phyloP scores from a whole-genome alignment of 192 early-diverging fungal species.

The Umbelopsis sp. region DNA sequence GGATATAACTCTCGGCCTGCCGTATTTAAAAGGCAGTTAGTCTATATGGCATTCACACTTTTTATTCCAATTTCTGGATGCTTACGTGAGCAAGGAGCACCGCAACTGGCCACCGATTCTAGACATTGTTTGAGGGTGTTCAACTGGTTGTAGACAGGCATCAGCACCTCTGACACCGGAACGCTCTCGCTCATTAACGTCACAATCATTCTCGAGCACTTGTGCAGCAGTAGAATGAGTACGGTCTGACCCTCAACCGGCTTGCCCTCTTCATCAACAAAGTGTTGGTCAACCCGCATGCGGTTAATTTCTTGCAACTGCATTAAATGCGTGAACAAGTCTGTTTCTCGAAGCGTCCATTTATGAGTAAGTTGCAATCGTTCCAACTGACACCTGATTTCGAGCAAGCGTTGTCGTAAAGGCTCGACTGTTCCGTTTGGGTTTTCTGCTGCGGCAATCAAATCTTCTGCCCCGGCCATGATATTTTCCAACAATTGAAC shows the following conservation, averaged over 20 bases:
- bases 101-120: conserved; percentile 65
- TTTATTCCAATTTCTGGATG: neutral
- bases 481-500: conserved; percentile 77
- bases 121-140: conserved; percentile 70
- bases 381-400: conserved; percentile 78
- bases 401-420: conserved; percentile 60
- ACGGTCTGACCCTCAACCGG: conserved; percentile 72
- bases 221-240: conserved; percentile 66
- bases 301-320: conserved; percentile 76
- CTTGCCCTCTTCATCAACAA: conserved; percentile 61
- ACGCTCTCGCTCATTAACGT: conserved; percentile 70
- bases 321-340: conserved; percentile 71
- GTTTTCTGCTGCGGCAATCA: conserved; percentile 68
- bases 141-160: conserved; percentile 75
- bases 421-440: conserved; percentile 61
- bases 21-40: neutral
- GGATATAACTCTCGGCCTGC: conserved; percentile 75
- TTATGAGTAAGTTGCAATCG: conserved; percentile 72
- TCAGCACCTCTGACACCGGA: conserved; percentile 69
- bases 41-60: neutral
- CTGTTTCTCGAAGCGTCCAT: conserved; percentile 81
- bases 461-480: conserved; percentile 81
- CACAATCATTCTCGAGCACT: conserved; percentile 76
- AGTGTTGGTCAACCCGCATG: conserved; percentile 70
- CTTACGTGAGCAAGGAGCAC: conserved; percentile 53